Evolutionary conservation across 139 green algal genomes (phyloP).

Genomic region (Mesotaenium endlicherianum): DNA sequence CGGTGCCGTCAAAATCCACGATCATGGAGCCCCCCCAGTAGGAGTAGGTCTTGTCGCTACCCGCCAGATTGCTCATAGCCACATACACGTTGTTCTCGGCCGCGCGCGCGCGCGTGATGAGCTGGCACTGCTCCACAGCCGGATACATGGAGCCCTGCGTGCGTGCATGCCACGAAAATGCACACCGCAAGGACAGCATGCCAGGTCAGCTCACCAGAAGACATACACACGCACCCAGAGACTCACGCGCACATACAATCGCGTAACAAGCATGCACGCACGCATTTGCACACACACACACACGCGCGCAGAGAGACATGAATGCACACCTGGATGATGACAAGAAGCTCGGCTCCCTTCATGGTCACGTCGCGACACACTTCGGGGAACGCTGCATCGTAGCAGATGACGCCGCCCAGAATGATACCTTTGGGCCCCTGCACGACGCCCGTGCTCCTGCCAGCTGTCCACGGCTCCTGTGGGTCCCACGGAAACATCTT

Average conservation of each 20-base stretch:
- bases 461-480: slow-evolving; percentile 54
- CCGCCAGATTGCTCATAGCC: slow-evolving; percentile 68
- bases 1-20: slow-evolving; percentile 63
- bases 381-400: slow-evolving; percentile 60
- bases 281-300: too few species aligned
- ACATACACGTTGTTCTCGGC: slow-evolving; percentile 67
- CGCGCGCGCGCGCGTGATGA: slow-evolving; percentile 50
- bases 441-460: slow-evolving; percentile 29
- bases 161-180: neutral
- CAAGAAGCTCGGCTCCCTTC: slow-evolving; percentile 70
- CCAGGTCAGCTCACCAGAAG: too few species aligned
- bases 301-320: too few species aligned
- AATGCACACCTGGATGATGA: slow-evolving; percentile 62
- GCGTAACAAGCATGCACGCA: too few species aligned
- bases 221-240: too few species aligned
- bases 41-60: slow-evolving; percentile 65
- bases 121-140: slow-evolving; percentile 65
- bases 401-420: slow-evolving; percentile 57
- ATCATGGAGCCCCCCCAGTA: slow-evolving; percentile 72
- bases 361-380: slow-evolving; percentile 64
- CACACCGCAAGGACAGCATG: too few species aligned
- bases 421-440: slow-evolving; percentile 53
- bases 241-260: too few species aligned
- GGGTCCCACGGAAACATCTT: slow-evolving; percentile 56
- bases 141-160: slow-evolving; percentile 65